Conservation (phyloP, 2,329 filamentous ascomycete genomes). For the Pseudogymnoascus sp. region DNA sequence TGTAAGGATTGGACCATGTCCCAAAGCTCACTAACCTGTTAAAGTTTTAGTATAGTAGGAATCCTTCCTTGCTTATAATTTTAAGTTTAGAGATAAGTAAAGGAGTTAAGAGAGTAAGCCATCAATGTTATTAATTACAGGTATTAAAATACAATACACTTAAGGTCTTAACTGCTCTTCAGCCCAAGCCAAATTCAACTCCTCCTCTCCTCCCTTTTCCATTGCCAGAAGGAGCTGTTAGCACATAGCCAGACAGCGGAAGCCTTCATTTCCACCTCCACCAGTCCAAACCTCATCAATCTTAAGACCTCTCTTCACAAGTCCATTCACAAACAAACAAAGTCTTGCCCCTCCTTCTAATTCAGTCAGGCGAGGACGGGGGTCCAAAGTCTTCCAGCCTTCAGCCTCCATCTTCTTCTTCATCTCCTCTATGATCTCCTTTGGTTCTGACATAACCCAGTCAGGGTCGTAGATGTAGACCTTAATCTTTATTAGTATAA, state of each 20-base stretch:
- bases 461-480: neutral
- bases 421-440: neutral
- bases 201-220: neutral
- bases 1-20: no score
- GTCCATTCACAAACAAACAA: neutral
- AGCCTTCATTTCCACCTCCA: neutral
- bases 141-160: neutral
- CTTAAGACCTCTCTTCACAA: neutral
- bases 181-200: neutral
- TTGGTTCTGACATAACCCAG: neutral
- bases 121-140: neutral
- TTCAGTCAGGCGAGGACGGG: neutral
- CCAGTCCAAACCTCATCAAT: neutral
- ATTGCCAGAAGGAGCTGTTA: neutral
- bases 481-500: neutral
- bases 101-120: neutral
- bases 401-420: neutral
- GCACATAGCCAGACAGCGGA: neutral
- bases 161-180: neutral
- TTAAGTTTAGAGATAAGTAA: no score
- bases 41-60: no score
- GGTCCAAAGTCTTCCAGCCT: neutral
- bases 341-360: neutral
- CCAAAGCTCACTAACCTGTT: no score
- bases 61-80: no score